Conservation (phyloP, 2,329 filamentous ascomycete species). For the Tolypocladium inflatum region DNA sequence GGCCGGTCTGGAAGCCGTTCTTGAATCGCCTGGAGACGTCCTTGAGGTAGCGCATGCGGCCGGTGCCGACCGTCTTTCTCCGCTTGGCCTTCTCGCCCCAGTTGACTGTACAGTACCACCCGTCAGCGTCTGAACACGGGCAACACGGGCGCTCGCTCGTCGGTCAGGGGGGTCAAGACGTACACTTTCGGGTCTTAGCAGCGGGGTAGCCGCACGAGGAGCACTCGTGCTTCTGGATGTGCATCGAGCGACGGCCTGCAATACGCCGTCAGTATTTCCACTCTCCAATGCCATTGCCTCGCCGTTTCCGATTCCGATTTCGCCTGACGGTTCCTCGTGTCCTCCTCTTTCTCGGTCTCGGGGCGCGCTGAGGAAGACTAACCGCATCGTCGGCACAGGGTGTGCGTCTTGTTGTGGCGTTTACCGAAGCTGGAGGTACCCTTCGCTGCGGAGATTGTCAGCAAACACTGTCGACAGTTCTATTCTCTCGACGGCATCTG, state of each 20-base stretch:
- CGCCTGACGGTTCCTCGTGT: constrained; percentile 1
- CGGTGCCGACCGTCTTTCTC: constrained; percentile 97
- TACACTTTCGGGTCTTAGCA: constrained; percentile 98
- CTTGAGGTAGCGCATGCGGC: constrained; percentile 94
- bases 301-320: constrained; percentile 6
- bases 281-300: neutral
- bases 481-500: neutral
- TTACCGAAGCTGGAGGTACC: constrained; percentile 49
- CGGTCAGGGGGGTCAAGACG: constrained; percentile 31
- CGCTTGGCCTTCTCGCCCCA: constrained; percentile 99
- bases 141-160: neutral
- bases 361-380: constrained; percentile 34
- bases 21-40: constrained; percentile 85
- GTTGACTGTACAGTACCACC: constrained; percentile 59
- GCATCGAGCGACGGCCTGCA: constrained; percentile 86
- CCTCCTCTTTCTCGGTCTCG: constrained; percentile 5
- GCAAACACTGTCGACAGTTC: constrained; percentile 6
- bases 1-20: constrained; percentile 93
- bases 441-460: constrained; percentile 35
- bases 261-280: constrained; percentile 14
- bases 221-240: constrained; percentile 99
- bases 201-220: constrained; percentile 90
- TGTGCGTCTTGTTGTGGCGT: constrained; percentile 97
- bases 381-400: constrained; percentile 97
- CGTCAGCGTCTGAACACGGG: neutral